A percentile compares a stretch with the other conserved stretches of the same genome.
These are phyloP conservation scores for Pseudogymnoascus destructans DNA, from an alignment of 2,329 filamentous ascomycete species.

Conservation along the genomic window DNA sequence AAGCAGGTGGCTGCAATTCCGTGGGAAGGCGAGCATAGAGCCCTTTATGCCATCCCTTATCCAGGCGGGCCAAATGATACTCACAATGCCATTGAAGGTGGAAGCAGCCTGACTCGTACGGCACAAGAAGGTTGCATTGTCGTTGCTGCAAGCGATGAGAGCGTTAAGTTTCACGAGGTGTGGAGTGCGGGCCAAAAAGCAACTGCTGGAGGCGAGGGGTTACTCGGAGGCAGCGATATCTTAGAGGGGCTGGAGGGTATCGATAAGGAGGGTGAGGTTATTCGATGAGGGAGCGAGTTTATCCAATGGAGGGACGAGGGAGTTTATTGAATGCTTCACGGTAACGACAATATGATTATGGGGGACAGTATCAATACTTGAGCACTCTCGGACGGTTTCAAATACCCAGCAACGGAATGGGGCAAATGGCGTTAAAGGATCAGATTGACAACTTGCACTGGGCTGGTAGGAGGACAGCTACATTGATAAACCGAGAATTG, in stretches of 20 bases:
- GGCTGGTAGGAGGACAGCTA: background rate
- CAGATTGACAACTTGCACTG: background rate
- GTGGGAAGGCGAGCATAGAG: conserved; percentile 67
- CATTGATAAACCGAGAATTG: background rate
- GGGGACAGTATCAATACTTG: background rate
- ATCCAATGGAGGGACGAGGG: background rate
- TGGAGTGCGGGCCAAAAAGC: conserved; percentile 57
- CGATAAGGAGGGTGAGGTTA: conserved; percentile 58
- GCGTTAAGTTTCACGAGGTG: conserved; percentile 89
- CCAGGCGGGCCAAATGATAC: conserved; percentile 43
- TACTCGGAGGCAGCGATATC: conserved; percentile 73
- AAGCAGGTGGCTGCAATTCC: conserved; percentile 73
- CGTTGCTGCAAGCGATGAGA: conserved; percentile 82
- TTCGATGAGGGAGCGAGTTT: conserved; percentile 36
- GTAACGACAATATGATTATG: background rate
- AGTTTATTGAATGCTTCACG: background rate
- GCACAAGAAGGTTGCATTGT: conserved; percentile 71
- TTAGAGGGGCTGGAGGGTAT: conserved; percentile 71
- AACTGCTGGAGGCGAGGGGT: conserved; percentile 39
- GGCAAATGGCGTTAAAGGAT: background rate
- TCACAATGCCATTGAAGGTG: conserved; percentile 32
- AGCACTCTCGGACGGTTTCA: background rate
- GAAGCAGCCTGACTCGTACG: conserved; percentile 41
- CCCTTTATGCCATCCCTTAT: conserved; percentile 79
- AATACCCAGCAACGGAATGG: background rate